Evolutionary conservation across 2,329 filamentous ascomycete genomes (phyloP).

Genomic region (Aspergillus intermedius): DNA sequence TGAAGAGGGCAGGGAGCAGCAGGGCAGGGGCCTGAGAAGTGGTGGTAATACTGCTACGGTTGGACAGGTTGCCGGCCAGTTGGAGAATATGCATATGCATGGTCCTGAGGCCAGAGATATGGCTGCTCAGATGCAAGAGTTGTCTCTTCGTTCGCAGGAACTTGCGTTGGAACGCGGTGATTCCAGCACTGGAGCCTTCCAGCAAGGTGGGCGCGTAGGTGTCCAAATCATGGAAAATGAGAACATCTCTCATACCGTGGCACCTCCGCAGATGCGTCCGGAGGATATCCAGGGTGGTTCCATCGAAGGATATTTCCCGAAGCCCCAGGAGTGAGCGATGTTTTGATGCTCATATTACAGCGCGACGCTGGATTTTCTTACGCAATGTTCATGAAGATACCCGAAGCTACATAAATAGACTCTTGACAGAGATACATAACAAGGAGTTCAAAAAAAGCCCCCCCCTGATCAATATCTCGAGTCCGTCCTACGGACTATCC

Average conservation of each 20-base stretch:
- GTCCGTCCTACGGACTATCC: conserved; percentile 15
- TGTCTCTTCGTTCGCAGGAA: conserved; percentile 24
- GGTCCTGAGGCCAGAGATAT: conserved; percentile 11
- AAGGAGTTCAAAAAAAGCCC: background rate
- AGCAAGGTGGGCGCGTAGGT: conserved; percentile 22
- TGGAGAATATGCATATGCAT: conserved; percentile 16
- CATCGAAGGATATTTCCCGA: conserved; percentile 37
- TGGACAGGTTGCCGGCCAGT: conserved; percentile 20
- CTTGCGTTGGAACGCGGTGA: conserved; percentile 34
- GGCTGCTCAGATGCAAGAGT: conserved; percentile 17
- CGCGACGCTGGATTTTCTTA: no score
- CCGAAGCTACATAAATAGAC: background rate
- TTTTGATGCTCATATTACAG: background rate
- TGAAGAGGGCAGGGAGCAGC: conserved; percentile 50
- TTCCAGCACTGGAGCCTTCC: conserved; percentile 14
- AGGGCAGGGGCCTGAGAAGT: conserved; percentile 14
- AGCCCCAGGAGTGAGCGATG: background rate
- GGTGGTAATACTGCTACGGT: conserved; percentile 8
- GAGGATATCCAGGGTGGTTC: conserved; percentile 32
- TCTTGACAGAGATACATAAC: background rate
- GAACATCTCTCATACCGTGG: conserved; percentile 9
- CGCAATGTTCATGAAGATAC: background rate
- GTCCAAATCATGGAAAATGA: conserved; percentile 31
- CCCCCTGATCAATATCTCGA: background rate
- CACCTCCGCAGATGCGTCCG: conserved; percentile 27